These are phyloP conservation scores for Pestalotiopsis sp. DNA, from an alignment of 2,329 filamentous ascomycete genomes.

Conservation along the genomic window DNA sequence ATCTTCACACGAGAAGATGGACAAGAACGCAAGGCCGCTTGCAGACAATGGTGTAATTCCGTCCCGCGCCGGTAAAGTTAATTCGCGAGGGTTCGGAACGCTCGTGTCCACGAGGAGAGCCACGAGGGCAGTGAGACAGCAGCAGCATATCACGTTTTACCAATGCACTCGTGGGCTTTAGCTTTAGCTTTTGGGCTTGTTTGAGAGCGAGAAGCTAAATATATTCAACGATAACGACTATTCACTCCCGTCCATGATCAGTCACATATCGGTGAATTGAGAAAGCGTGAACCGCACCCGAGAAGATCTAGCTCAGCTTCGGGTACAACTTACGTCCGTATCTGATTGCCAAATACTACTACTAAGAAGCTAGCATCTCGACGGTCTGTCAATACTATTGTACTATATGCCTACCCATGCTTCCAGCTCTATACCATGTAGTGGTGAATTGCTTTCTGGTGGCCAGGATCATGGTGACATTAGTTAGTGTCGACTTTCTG, in stretches of 20 bases:
- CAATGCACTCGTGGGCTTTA: neutral
- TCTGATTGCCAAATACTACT: neutral
- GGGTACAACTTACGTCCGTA: slow-evolving; percentile 5
- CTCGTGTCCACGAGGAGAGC: neutral
- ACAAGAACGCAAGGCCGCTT: neutral
- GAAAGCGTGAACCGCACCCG: neutral
- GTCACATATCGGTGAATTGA: neutral
- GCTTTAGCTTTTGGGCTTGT: neutral
- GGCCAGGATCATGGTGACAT: too few species aligned
- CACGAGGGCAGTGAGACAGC: neutral
- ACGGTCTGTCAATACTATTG: neutral
- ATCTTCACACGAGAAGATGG: neutral
- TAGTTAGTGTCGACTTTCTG: too few species aligned
- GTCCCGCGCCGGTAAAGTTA: neutral
- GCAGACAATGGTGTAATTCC: neutral
- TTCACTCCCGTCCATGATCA: neutral
- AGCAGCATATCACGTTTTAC: neutral
- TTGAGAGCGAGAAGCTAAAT: neutral
- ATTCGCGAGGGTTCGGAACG: neutral
- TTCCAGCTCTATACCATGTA: neutral
- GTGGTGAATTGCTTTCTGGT: too few species aligned
- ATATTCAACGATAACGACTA: neutral
- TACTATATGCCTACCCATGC: neutral
- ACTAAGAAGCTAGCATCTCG: slow-evolving; percentile 17
- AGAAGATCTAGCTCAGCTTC: neutral